These are phyloP conservation scores for Russula virescens DNA, from an alignment of 768 basidiomycete species.

Conservation along the genomic window DNA sequence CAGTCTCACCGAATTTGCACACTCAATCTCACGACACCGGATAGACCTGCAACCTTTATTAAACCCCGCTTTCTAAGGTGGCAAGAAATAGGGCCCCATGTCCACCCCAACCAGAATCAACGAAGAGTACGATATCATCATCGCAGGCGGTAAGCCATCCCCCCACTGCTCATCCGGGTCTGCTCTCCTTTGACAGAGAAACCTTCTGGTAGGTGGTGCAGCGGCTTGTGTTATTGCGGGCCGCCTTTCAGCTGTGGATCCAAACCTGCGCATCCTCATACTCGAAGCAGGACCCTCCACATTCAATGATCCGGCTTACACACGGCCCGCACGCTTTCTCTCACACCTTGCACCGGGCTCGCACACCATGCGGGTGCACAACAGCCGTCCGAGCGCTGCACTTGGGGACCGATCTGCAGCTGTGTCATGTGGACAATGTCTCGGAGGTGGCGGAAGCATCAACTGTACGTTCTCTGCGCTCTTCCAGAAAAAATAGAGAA, in stretches of 20 bases:
- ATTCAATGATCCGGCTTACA: conserved; percentile 40
- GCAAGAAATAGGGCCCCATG: neutral
- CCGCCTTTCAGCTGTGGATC: conserved; percentile 48
- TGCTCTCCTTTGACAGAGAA: neutral
- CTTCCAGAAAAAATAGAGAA: neutral
- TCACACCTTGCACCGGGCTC: conserved; percentile 36
- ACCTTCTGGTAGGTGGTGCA: conserved; percentile 38
- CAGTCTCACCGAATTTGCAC: no score
- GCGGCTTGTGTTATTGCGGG: conserved; percentile 52
- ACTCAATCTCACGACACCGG: no score
- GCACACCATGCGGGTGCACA: conserved; percentile 42
- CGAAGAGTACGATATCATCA: conserved; percentile 43
- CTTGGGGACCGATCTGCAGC: conserved; percentile 42
- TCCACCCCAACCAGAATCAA: neutral
- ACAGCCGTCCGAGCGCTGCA: conserved; percentile 36
- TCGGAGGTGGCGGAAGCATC: conserved; percentile 60
- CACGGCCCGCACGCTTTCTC: conserved; percentile 50
- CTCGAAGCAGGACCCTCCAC: conserved; percentile 56
- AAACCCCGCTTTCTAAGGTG: neutral
- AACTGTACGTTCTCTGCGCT: conserved; percentile 36
- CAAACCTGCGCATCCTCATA: conserved; percentile 51
- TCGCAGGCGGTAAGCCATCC: conserved; percentile 45
- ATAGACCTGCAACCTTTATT: neutral
- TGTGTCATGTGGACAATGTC: conserved; percentile 42
- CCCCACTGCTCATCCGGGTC: neutral